Base-by-base conservation (phyloP, 1,139 yeast species). In the Kodamaea fungicola region DNA sequence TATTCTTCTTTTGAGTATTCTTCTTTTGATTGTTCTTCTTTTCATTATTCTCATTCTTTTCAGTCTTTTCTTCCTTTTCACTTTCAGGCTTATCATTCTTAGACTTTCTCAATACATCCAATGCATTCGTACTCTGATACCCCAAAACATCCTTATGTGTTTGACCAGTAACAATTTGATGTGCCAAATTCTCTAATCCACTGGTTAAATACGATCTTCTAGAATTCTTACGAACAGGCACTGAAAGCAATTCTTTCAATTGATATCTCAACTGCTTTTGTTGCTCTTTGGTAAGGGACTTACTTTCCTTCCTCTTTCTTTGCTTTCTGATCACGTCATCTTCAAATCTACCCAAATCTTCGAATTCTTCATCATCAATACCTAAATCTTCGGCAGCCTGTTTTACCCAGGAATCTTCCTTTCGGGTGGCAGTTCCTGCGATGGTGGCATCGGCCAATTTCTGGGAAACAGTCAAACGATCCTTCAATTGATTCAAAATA, bases 301-400 rank as follows among this genome's bases (percentile, higher is more conserved):
- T 83, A 41, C 68, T 72, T 51, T 76, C 78, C 49, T 74, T 78
- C 54, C 83, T 76, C 50, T 70, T 71, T 47, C 86, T 71, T 53
- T 77, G 82, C 54, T 77, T 80, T 50, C 76, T 80, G 38, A 83
- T 61, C 35, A 79, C 74, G 42, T 79, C 83, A 55, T 84, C 95
- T 47, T 80, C 88, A 42, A 67, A 70, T 16, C 47, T 49, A 31
- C 71, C 80, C 22, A 62, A 58, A 39, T 81, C 69, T 28, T 75
- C 69, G 13, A 40, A 37, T n/a, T 38, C 38, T 38, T 79, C 61
- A 43, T 79, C 80, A 31, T 84, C 95, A 25, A 90, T 65, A 4
- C 96, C 99, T 39, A 94, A 70, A 40, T 92, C 98, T 36, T 84
- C 94, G 0, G 97, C 98, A 1, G 97, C 97, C 54, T 88, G 82